Percentiles rank a stretch among this genome's conserved stretches.
phyloP scores from a whole-genome alignment of 1,139 yeast genomes.

The Lodderomyces theae region DNA sequence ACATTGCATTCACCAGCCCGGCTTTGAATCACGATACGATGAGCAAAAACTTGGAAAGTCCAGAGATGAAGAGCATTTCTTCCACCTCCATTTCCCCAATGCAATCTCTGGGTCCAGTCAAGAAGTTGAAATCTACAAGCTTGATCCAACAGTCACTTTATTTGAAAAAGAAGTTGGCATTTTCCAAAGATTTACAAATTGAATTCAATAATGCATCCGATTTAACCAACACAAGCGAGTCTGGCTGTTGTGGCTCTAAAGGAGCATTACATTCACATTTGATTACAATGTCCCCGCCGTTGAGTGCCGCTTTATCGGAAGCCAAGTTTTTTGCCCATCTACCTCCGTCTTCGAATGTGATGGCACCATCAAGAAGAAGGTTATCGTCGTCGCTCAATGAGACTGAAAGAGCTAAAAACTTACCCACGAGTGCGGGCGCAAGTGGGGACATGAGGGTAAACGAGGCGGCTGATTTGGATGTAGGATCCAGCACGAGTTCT shows the following conservation, averaged over 20 bases:
- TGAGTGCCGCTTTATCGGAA: background rate
- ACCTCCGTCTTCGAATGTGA: constrained; percentile 3
- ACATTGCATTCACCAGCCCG: background rate
- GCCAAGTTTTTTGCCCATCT: background rate
- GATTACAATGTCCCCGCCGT: constrained; percentile 1
- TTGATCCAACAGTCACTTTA: constrained; percentile 24
- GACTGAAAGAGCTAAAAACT: background rate
- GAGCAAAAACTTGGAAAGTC: background rate
- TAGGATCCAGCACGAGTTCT: constrained; percentile 4
- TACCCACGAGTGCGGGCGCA: background rate
- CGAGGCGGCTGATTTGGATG: background rate
- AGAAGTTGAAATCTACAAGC: constrained; percentile 15
- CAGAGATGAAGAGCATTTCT: background rate
- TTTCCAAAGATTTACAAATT: constrained; percentile 39
- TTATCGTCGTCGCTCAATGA: background rate
- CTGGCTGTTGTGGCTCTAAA: background rate
- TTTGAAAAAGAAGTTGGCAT: constrained; percentile 30
- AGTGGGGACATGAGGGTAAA: too few species aligned
- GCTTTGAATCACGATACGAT: background rate
- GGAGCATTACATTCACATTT: background rate
- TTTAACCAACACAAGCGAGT: constrained; percentile 3
- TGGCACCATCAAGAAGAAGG: background rate
- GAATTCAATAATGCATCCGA: constrained; percentile 22
- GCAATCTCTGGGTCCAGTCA: constrained; percentile 6
- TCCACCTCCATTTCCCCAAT: background rate